phyloP scores from a whole-genome alignment of 495 filamentous ascomycete species.

The Hypoxylon fuscum region DNA sequence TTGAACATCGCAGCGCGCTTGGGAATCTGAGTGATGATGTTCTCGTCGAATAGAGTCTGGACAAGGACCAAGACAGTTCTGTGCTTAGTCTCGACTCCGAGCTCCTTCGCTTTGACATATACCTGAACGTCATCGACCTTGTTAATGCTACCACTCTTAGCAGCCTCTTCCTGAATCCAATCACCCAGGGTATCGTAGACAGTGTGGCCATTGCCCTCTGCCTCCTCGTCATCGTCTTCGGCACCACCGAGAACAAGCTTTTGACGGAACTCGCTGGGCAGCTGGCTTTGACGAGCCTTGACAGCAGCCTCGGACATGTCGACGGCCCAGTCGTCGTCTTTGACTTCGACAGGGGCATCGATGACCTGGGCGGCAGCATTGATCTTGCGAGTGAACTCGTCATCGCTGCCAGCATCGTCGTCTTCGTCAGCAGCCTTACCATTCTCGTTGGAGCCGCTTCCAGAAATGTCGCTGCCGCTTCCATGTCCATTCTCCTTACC shows the following conservation, averaged over 20 bases:
- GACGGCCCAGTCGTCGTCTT: constrained; percentile 92
- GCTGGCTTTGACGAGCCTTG: constrained; percentile 88
- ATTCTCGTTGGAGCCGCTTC: constrained; percentile 73
- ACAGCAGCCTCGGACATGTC: constrained; percentile 95
- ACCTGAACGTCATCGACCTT: constrained; percentile 87
- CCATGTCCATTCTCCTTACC: constrained; percentile 63
- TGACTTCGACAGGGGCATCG: constrained; percentile 67
- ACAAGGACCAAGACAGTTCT: constrained; percentile 91
- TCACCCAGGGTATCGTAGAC: constrained; percentile 91
- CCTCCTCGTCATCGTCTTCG: constrained; percentile 84
- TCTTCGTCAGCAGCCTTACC: constrained; percentile 63
- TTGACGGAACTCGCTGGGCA: constrained; percentile 90
- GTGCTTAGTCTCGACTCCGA: constrained; percentile 95
- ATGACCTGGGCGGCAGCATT: constrained; percentile 82
- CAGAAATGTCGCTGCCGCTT: constrained; percentile 76
- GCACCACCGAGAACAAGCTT: constrained; percentile 80
- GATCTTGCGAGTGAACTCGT: constrained; percentile 91
- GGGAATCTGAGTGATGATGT: constrained; percentile 82
- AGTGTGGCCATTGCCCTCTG: constrained; percentile 76
- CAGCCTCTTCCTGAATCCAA: constrained; percentile 84
- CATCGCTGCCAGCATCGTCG: constrained; percentile 79
- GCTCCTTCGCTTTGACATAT: constrained; percentile 94
- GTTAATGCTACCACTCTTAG: constrained; percentile 73
- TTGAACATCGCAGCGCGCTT: constrained; percentile 85
- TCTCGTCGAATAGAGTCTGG: constrained; percentile 91